Conservation (phyloP, 306 rosid species). For the Clitoria ternatea region DNA sequence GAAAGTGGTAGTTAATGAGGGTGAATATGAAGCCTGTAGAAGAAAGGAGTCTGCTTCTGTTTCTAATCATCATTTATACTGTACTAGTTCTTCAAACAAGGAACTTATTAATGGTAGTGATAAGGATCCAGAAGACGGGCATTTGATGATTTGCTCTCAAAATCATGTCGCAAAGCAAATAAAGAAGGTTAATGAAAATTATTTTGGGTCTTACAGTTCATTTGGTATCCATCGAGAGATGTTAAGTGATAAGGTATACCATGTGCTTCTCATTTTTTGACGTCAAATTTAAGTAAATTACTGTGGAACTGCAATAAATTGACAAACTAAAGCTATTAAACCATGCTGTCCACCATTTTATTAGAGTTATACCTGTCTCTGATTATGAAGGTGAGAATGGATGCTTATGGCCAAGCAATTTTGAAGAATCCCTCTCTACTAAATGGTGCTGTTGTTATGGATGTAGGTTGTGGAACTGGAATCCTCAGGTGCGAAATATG, state of each 20-base stretch:
- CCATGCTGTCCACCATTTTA: not conserved
- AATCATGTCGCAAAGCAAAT: constrained; percentile 48
- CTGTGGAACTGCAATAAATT: not conserved
- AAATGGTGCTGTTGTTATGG: constrained; percentile 73
- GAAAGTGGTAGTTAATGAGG: constrained; percentile 23
- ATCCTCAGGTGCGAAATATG: constrained; percentile 70
- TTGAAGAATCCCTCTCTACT: constrained; percentile 77
- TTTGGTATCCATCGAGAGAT: constrained; percentile 94
- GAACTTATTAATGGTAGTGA: constrained; percentile 31
- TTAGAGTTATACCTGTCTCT: not conserved
- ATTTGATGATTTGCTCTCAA: constrained; percentile 35
- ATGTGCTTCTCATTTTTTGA: constrained; percentile 7
- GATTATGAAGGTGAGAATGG: constrained; percentile 79
- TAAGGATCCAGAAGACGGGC: constrained; percentile 27
- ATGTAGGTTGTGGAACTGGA: constrained; percentile 96
- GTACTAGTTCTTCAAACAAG: constrained; percentile 37
- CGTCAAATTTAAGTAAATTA: constrained; percentile 12
- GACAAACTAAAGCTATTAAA: not conserved
- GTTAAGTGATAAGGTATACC: constrained; percentile 83
- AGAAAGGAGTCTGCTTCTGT: constrained; percentile 24
- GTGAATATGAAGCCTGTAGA: constrained; percentile 11
- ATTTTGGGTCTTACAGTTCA: constrained; percentile 89
- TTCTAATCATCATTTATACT: constrained; percentile 30
- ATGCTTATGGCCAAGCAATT: constrained; percentile 82
- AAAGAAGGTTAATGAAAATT: constrained; percentile 67